These are phyloP conservation scores for Aspergillus niger DNA, from an alignment of 2,329 filamentous ascomycete species.

Conservation along the genomic window DNA sequence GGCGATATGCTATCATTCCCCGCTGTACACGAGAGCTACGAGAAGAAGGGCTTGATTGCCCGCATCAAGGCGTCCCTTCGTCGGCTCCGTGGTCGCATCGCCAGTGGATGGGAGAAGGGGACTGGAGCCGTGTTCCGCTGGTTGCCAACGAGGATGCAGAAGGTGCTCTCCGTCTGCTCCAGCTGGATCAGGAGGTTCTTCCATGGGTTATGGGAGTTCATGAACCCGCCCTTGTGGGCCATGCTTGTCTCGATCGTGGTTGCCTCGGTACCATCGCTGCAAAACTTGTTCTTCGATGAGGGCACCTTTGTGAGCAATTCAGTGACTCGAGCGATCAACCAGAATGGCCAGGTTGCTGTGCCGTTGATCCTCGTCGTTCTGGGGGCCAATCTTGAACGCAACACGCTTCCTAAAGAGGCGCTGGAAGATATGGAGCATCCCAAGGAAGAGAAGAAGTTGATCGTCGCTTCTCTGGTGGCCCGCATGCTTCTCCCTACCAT, in stretches of 20 bases:
- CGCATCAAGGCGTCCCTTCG: conserved; percentile 29
- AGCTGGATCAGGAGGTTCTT: conserved; percentile 55
- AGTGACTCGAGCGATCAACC: conserved; percentile 80
- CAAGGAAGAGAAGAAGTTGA: conserved; percentile 69
- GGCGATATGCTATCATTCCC: conserved; percentile 64
- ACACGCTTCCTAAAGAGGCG: conserved; percentile 73
- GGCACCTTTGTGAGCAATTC: conserved; percentile 92
- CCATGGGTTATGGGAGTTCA: conserved; percentile 81
- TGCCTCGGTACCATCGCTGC: conserved; percentile 80
- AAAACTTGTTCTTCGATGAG: conserved; percentile 82
- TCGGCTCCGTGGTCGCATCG: conserved; percentile 22
- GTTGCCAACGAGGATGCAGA: conserved; percentile 58
- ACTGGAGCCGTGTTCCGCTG: conserved; percentile 44
- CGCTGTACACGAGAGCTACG: conserved; percentile 32
- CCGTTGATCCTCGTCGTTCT: conserved; percentile 94
- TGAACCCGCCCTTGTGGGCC: conserved; percentile 98
- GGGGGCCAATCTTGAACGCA: conserved; percentile 89
- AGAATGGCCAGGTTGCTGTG: conserved; percentile 87
- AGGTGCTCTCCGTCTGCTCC: conserved; percentile 46
- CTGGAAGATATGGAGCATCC: conserved; percentile 69
- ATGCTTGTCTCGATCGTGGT: conserved; percentile 92
- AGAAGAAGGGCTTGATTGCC: conserved; percentile 33
- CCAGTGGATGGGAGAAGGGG: conserved; percentile 24
- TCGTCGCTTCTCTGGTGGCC: conserved; percentile 81
- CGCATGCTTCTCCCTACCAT: conserved; percentile 91